Evolutionary conservation across 1,284 basidiomycete genomes (phyloP).

Genomic region (Leccinum variabile): DNA sequence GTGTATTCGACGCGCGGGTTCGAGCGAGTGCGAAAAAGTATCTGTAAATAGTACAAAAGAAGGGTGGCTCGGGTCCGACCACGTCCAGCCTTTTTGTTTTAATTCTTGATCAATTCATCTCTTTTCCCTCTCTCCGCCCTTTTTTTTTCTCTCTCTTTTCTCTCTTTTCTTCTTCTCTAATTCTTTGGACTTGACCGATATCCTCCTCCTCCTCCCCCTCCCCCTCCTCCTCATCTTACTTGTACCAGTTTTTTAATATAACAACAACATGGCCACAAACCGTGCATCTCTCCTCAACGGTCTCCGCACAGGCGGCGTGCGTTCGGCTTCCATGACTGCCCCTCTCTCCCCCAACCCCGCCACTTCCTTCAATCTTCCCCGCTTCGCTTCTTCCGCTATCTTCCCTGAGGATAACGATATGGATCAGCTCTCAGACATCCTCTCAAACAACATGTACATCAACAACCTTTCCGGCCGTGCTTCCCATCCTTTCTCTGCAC

Average conservation of each 20-base stretch:
- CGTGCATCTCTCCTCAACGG: conserved; percentile 81
- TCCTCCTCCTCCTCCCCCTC: neutral
- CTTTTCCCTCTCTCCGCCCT: neutral
- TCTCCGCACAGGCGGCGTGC: conserved; percentile 83
- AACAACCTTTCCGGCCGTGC: conserved; percentile 25
- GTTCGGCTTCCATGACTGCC: conserved; percentile 58
- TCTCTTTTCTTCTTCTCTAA: conserved; percentile 15
- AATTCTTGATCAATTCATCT: neutral
- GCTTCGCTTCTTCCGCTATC: conserved; percentile 46
- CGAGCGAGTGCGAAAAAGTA: conserved; percentile 85
- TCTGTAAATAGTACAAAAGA: conserved; percentile 39
- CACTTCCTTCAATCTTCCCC: conserved; percentile 55
- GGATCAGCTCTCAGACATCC: conserved; percentile 57
- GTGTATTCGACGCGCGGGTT: conserved; percentile 79
- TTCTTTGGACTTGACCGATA: conserved; percentile 14
- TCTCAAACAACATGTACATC: conserved; percentile 49
- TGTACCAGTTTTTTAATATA: conserved; percentile 42
- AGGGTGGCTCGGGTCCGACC: conserved; percentile 23
- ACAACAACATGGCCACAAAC: conserved; percentile 48
- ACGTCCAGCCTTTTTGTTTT: conserved; percentile 19
- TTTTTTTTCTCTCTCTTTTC: neutral
- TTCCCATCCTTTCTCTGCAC: conserved; percentile 59
- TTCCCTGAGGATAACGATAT: conserved; percentile 57
- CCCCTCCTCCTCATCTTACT: conserved; percentile 15
- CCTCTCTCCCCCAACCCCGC: conserved; percentile 70